Conservation (phyloP, 441 rosid genomes). For the Aleurites moluccanus region DNA sequence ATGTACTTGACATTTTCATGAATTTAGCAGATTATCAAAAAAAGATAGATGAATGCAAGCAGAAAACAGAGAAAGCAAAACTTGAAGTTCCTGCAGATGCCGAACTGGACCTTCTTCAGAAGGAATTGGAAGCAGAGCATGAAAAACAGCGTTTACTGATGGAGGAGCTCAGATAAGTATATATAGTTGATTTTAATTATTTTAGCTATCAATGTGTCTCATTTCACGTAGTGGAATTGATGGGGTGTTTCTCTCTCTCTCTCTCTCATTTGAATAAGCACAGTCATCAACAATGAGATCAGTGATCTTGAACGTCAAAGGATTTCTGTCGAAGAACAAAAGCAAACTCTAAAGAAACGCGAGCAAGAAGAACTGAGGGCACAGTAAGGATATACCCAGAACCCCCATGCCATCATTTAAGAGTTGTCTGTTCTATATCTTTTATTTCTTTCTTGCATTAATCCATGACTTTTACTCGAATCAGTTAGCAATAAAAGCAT, state of each 20-base stretch:
- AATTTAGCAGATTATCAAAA: slow-evolving; percentile 43
- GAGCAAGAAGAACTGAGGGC: slow-evolving; percentile 46
- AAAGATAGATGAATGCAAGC: slow-evolving; percentile 55
- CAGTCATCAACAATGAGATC: slow-evolving; percentile 41
- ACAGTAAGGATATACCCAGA: slow-evolving; percentile 49
- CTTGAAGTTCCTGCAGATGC: slow-evolving; percentile 38
- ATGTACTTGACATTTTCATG: not conserved
- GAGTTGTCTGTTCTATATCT: not conserved
- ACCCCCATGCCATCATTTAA: not conserved
- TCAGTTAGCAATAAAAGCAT: not conserved
- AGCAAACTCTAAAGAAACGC: slow-evolving; percentile 38
- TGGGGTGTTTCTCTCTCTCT: slow-evolving; percentile 12
- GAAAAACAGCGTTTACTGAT: slow-evolving; percentile 40
- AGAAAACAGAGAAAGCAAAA: slow-evolving; percentile 57
- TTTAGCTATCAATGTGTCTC: not conserved
- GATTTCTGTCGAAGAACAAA: slow-evolving; percentile 46
- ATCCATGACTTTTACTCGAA: not conserved
- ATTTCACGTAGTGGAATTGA: slow-evolving; percentile 16
- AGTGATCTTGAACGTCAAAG: slow-evolving; percentile 43
- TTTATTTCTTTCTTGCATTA: not conserved
- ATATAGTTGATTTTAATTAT: not conserved
- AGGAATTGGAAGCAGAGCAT: slow-evolving; percentile 49
- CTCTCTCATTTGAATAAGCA: slow-evolving; percentile 30
- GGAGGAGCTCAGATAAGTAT: slow-evolving; percentile 68
- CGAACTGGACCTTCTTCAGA: slow-evolving; percentile 43